Evolutionary conservation across 371 early-diverging fungal species (phyloP), one percentile per base, ranked within the genome.

Genomic region (Batkoa obscura): DNA sequence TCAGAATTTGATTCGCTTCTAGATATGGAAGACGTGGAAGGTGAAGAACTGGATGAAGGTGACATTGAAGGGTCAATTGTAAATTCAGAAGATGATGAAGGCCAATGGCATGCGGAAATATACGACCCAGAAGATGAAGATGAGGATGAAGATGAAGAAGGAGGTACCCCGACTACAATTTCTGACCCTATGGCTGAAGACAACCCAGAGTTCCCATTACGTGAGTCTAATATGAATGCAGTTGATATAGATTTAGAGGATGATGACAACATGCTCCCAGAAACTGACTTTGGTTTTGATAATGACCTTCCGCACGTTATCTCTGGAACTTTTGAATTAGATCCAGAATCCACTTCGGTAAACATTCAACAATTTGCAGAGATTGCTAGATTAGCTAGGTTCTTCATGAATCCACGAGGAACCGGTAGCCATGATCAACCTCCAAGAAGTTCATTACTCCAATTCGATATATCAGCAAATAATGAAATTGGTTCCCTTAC

Each of bases 211-310:
- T 23, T 23, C 23, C 23, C 23, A 23, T 23, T 23, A 23, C 23
- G 23, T 23, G 23, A 23, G 23, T 23, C 23, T 23, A 23, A 23
- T 23, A 23, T 23, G 23, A 23, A 23, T 23, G 23, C 23, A 23
- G 23, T 71, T 13, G 78, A 71, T 35, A 65, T 73, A 41, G 60
- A 59, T 2, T 64, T 68, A 36, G 67, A 62, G 41, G n/a, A 41
- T n/a, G 41, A 41, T 8, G 8, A 41, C n/a, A 41, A n/a, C 41
- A n/a, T n/a, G 10, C 8, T n/a, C 41, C 41, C 41, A 10, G 41
- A 41, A 41, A n/a, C 8, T 10, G n/a, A n/a, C 41, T 8, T 10
- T 10, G 41, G 41, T 41, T 72, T 72, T 13, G 78, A 75, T 4
- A 74, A 72, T 36, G 72, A 62, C 38, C 74, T 10, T 8, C 41